Evolutionary conservation across 148 eudicot species (phyloP), one percentile per base, ranked within the genome.

Genomic region (Beta vulgaris): DNA sequence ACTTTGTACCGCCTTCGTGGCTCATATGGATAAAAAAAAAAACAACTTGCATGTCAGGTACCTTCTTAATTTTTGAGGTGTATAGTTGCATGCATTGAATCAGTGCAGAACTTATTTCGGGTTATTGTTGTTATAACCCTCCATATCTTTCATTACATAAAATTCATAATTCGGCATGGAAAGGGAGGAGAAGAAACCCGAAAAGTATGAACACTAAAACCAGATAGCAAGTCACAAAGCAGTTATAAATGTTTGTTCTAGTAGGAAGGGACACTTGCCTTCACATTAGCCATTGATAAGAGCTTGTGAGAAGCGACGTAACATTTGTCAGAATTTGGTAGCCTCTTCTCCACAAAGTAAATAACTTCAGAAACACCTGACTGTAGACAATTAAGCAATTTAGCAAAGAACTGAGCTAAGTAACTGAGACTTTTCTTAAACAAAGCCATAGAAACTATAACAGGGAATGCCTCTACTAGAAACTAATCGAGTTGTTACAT

Each of bases 331-430:
- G 92, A 78, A 79, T 86, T 86, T 34, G 83, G 86, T 79, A 90
- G 69, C 77, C 88, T 86, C 83, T 93, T 93, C 85, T 93, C 98
- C 78, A 93, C 93, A 78, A 86, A 90, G 82, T 89, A 89, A 3
- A 93, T 88, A 54, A 93, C 92, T 82, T 91, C 97, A 46, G 98
- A 86, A 81, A 93, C 97, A 74, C 98, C 97, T 39, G 97, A 88
- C 97, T 93, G 80, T 23, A 84, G 68, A 73, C 16, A 13, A 69
- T 49, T 2, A 73, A 49, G 12, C 0, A 35, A n/a, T 44, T n/a
- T 26, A 60, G 29, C 4, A 13, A 62, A n/a, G 23, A 62, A 19
- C 13, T 59, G 36, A 59, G 36, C 19, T 31, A 0, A 16, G 36
- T 59, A 59, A 31, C 14, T 59, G 29, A n/a, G n/a, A n/a, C 31